Evolutionary conservation across 345 rosid genomes (phyloP).

Genomic region (Triadica sebifera): DNA sequence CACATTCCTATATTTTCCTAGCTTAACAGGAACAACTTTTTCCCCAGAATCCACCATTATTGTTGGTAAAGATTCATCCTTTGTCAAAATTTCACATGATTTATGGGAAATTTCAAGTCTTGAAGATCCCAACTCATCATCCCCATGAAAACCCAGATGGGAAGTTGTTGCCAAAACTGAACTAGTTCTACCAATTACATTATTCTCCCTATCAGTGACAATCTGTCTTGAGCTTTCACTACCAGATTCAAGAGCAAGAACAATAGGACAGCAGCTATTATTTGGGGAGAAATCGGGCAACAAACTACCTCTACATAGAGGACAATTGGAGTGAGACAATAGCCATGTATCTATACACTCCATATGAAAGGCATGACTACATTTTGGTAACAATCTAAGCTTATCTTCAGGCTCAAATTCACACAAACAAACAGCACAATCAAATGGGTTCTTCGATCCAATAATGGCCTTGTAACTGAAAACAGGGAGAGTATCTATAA

Average conservation of each 20-base stretch:
- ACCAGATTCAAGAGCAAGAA: constrained; percentile 85
- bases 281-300: constrained; percentile 66
- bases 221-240: constrained; percentile 85
- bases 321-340: constrained; percentile 97
- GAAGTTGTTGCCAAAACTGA: constrained; percentile 45
- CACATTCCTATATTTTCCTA: constrained; percentile 75
- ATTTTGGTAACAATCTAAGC: constrained; percentile 92
- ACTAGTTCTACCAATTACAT: constrained; percentile 33
- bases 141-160: constrained; percentile 38
- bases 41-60: constrained; percentile 41
- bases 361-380: constrained; percentile 98
- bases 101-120: constrained; percentile 33
- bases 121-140: constrained; percentile 44
- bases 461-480: constrained; percentile 79
- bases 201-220: constrained; percentile 40
- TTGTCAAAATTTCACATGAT: constrained; percentile 36
- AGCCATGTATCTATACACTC: constrained; percentile 99
- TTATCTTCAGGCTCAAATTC: constrained; percentile 88
- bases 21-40: constrained; percentile 78
- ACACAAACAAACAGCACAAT: constrained; percentile 96
- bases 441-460: constrained; percentile 75
- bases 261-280: constrained; percentile 48
- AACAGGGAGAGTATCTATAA: constrained; percentile 92
- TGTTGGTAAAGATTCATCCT: constrained; percentile 28
- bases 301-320: constrained; percentile 79